Evolutionary conservation across 2,329 filamentous ascomycete species (phyloP).

Genomic region (Xylariales sp.): DNA sequence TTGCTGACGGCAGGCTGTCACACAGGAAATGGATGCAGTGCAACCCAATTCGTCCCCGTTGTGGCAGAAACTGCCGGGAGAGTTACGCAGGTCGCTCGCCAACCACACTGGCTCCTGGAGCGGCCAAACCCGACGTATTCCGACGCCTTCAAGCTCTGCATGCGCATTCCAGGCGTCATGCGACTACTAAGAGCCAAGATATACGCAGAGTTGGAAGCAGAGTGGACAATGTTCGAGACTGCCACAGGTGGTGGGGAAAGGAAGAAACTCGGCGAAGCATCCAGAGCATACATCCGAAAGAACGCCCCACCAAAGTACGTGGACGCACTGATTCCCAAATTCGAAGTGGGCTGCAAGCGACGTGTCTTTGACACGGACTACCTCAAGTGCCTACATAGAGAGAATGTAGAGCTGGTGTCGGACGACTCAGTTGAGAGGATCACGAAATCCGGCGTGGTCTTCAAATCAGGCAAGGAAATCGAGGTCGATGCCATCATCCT

Average conservation of each 20-base stretch:
- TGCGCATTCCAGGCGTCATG: constrained; percentile 40
- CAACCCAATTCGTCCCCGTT: constrained; percentile 42
- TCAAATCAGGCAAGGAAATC: neutral
- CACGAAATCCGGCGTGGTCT: neutral
- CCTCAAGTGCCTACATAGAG: constrained; percentile 39
- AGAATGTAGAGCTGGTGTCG: constrained; percentile 13
- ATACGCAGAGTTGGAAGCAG: no score
- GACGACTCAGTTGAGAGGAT: neutral
- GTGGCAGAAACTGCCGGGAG: constrained; percentile 31
- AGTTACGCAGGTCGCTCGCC: constrained; percentile 43
- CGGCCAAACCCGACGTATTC: constrained; percentile 37
- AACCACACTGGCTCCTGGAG: constrained; percentile 44
- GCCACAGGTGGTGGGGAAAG: no score
- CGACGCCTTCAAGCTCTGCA: constrained; percentile 32
- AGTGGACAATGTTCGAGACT: no score
- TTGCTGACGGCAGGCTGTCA: no score
- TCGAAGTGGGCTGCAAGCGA: constrained; percentile 33
- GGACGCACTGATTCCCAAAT: constrained; percentile 28
- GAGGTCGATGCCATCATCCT: neutral
- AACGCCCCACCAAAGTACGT: constrained; percentile 38
- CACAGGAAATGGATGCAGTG: constrained; percentile 43
- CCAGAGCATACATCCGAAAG: constrained; percentile 35
- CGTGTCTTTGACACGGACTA: constrained; percentile 42
- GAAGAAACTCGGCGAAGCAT: no score
- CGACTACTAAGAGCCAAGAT: constrained; percentile 35